phyloP scores from a whole-genome alignment of 495 filamentous ascomycete genomes.

The Penicillium waksmanii region DNA sequence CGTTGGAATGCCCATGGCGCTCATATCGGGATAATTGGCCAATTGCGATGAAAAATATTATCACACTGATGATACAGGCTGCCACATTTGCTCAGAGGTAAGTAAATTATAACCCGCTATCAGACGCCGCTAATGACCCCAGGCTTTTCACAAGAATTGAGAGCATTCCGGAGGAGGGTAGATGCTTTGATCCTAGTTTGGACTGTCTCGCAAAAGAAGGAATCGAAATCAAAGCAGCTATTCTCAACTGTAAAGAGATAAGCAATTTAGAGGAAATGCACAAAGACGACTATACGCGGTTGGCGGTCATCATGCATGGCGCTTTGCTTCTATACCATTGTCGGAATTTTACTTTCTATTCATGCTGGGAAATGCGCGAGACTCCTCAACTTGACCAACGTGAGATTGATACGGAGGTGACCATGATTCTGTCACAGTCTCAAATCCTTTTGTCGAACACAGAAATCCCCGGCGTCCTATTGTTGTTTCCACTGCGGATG shows the following conservation, averaged over 20 bases:
- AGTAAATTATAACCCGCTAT: background rate
- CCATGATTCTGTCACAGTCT: background rate
- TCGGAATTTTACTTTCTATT: constrained; percentile 10
- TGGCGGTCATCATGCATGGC: constrained; percentile 7
- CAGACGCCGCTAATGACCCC: background rate
- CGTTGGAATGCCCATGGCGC: background rate
- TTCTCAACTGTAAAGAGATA: too few species aligned
- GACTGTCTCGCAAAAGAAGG: background rate
- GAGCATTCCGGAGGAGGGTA: background rate
- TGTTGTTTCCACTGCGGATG: background rate
- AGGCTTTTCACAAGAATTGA: background rate
- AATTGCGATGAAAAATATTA: background rate
- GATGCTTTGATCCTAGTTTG: background rate
- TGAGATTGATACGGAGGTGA: background rate
- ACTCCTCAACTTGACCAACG: constrained; percentile 6
- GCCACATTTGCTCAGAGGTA: background rate
- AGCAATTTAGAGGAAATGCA: background rate
- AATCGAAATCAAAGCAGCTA: background rate
- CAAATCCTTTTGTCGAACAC: background rate
- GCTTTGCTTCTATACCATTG: constrained; percentile 15
- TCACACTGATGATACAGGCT: background rate
- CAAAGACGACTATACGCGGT: background rate
- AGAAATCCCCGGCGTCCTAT: background rate
- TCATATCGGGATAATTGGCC: background rate
- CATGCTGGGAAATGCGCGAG: constrained; percentile 9